Conservation (phyloP, 129 eudicot genomes). For the Flaveria sonorensis region DNA sequence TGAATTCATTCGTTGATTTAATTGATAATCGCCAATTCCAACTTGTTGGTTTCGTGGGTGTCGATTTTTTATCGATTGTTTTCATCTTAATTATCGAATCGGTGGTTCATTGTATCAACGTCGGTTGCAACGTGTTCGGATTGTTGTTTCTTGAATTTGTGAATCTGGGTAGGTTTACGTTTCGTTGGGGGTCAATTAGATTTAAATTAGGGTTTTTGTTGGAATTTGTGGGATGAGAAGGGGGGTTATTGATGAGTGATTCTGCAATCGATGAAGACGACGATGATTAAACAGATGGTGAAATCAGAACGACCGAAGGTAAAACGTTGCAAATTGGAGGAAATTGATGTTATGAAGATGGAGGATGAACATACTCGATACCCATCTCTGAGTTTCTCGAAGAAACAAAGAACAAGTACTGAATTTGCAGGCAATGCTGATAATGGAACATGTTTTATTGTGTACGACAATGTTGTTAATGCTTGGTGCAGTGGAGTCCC, state of each 20-base stretch:
- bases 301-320: conserved; percentile 50
- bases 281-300: conserved; percentile 43
- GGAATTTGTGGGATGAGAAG: conserved; percentile 4
- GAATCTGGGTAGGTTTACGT: conserved; percentile 2
- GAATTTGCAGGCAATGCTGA: conserved; percentile 2
- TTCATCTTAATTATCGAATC: not conserved
- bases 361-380: conserved; percentile 17
- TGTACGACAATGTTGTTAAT: conserved; percentile 26
- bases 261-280: conserved; percentile 50
- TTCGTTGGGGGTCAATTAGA: not conserved
- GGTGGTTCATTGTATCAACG: too few species aligned
- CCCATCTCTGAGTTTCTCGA: conserved; percentile 16
- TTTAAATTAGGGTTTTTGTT: conserved; percentile 35
- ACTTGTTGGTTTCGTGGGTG: not conserved
- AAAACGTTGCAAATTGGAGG: conserved; percentile 49
- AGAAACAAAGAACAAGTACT: conserved; percentile 36
- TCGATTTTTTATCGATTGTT: conserved; percentile 12
- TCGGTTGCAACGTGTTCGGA: not conserved
- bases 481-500: conserved; percentile 41
- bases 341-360: conserved; percentile 1
- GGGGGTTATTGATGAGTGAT: conserved; percentile 24
- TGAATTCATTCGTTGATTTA: not conserved
- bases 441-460: conserved; percentile 17
- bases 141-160: not conserved
- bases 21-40: conserved; percentile 19